phyloP scores from a whole-genome alignment of 2,329 filamentous ascomycete species.

The Neofusicoccum laricinum region DNA sequence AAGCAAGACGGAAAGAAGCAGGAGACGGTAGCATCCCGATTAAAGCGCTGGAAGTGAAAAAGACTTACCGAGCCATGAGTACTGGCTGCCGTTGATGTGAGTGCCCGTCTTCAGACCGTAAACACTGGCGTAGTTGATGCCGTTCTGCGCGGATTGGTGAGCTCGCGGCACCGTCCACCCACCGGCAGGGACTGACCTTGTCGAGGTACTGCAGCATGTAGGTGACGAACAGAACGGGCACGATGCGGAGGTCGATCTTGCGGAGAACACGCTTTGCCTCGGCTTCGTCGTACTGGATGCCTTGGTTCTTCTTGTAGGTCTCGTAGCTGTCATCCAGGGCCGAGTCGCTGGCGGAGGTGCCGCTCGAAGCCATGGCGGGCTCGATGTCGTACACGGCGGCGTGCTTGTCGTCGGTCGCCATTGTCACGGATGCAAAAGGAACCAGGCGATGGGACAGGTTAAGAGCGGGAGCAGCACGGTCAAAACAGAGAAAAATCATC shows the following conservation, averaged over 20 bases:
- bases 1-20: neutral
- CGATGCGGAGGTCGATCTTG: conserved; percentile 30
- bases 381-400: conserved; percentile 9
- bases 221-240: conserved; percentile 32
- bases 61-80: conserved; percentile 46
- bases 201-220: conserved; percentile 43
- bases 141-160: conserved; percentile 29
- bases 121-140: conserved; percentile 51
- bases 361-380: neutral
- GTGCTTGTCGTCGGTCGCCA: neutral
- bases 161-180: neutral
- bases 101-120: conserved; percentile 50
- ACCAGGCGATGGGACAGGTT: neutral
- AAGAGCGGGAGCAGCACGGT: neutral
- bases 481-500: neutral
- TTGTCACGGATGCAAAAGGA: neutral
- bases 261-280: conserved; percentile 30
- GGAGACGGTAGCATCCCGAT: too few relatives aligned
- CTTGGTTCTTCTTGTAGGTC: conserved; percentile 28
- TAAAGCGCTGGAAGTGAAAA: conserved; percentile 12
- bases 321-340: conserved; percentile 31
- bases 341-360: neutral
- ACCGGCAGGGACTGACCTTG: conserved; percentile 31
- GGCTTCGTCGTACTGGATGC: conserved; percentile 21
- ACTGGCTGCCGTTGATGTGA: conserved; percentile 49